phyloP scores from a whole-genome alignment of 1,139 yeast species.

The Candida sojae region DNA sequence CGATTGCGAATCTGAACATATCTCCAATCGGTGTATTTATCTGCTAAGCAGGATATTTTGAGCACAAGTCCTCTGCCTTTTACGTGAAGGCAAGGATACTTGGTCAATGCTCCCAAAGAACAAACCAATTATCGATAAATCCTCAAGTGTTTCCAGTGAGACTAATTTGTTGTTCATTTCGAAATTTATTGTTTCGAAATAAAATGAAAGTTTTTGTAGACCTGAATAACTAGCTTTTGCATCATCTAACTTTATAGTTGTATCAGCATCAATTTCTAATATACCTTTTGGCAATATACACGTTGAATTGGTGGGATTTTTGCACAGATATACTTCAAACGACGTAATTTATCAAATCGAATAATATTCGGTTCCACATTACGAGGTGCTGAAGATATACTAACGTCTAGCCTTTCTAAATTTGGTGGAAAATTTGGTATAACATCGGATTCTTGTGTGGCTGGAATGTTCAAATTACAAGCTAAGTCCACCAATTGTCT shows the following conservation, averaged over 20 bases:
- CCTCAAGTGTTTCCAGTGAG: background rate
- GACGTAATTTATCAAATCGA: background rate
- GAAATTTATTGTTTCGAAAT: background rate
- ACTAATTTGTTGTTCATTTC: too few species aligned
- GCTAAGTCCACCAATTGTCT: background rate
- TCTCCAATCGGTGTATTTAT: background rate
- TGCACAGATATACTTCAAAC: background rate
- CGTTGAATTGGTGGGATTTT: too few species aligned
- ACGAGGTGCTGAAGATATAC: too few species aligned
- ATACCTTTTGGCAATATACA: background rate
- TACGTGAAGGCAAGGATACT: background rate
- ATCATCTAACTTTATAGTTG: background rate
- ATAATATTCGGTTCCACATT: background rate
- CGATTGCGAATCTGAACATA: background rate
- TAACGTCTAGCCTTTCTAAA: background rate
- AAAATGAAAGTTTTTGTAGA: background rate
- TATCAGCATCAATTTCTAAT: background rate
- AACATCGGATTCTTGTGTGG: background rate
- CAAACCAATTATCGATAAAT: background rate
- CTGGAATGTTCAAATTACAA: background rate
- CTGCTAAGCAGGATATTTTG: background rate
- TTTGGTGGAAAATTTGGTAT: background rate
- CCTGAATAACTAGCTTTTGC: background rate
- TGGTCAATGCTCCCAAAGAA: background rate
- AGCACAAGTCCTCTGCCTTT: background rate